Evolutionary conservation across 192 early-diverging fungal genomes (phyloP).

Genomic region (Chytriomyces sp.): DNA sequence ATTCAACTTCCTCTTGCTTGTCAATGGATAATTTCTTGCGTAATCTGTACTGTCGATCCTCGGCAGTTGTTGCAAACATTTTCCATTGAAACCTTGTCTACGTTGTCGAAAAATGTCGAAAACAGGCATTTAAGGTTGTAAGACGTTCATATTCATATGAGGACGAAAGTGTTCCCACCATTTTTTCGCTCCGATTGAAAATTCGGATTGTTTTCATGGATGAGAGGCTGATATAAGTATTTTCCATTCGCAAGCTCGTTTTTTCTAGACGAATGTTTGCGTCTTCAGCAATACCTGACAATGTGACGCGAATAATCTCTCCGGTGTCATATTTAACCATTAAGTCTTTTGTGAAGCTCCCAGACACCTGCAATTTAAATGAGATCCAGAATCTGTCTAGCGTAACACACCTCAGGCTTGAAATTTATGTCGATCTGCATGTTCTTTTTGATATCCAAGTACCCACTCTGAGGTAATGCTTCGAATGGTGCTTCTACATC

Average conservation of each 20-base stretch:
- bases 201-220: constrained; percentile 51
- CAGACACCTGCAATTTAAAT: constrained; percentile 40
- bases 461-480: constrained; percentile 39
- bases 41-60: constrained; percentile 46
- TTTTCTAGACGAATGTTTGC: constrained; percentile 59
- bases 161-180: constrained; percentile 41
- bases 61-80: constrained; percentile 45
- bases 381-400: background rate
- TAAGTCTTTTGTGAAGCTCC: constrained; percentile 44
- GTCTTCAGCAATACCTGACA: constrained; percentile 52
- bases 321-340: constrained; percentile 55
- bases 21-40: constrained; percentile 29
- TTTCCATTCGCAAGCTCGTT: constrained; percentile 46
- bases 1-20: constrained; percentile 43
- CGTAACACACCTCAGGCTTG: constrained; percentile 45
- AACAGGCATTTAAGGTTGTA: background rate
- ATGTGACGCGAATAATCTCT: constrained; percentile 39
- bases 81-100: constrained; percentile 61
- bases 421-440: constrained; percentile 57
- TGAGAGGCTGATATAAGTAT: constrained; percentile 55
- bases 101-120: too few relatives aligned
- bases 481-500: constrained; percentile 41
- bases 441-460: constrained; percentile 40
- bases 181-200: constrained; percentile 52
- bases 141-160: background rate